Evolutionary conservation across 1,284 basidiomycete genomes (phyloP).

Genomic region (Testicularia cyperi): DNA sequence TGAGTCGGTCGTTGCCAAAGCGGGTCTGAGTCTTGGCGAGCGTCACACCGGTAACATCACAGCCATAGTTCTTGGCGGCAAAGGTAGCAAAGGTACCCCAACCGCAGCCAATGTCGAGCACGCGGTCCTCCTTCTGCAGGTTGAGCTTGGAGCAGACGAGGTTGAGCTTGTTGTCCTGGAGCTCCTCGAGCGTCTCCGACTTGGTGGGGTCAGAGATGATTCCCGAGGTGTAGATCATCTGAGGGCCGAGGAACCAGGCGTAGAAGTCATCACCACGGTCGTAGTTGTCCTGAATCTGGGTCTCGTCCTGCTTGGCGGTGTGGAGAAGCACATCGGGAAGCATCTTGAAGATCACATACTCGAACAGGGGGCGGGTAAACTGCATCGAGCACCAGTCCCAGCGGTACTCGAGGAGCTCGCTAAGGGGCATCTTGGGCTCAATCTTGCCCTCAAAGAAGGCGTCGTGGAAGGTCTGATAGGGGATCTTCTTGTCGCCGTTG

Average conservation of each 20-base stretch:
- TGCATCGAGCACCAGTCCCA: constrained; percentile 94
- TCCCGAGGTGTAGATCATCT: constrained; percentile 97
- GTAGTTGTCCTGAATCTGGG: constrained; percentile 94
- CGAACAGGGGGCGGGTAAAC: constrained; percentile 80
- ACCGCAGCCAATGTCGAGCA: constrained; percentile 94
- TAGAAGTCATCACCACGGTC: constrained; percentile 70
- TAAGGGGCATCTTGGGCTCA: constrained; percentile 91
- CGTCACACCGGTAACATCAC: constrained; percentile 93
- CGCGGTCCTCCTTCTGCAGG: constrained; percentile 76
- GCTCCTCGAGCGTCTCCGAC: constrained; percentile 85
- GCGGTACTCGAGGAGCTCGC: constrained; percentile 89
- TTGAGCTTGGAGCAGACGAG: constrained; percentile 93
- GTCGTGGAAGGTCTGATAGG: constrained; percentile 96
- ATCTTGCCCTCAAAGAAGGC: constrained; percentile 96
- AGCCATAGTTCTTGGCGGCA: constrained; percentile 94
- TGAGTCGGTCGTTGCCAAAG: constrained; percentile 87
- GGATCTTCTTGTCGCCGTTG: constrained; percentile 79
- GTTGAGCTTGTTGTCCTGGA: constrained; percentile 97
- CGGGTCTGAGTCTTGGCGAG: constrained; percentile 85
- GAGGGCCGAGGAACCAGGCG: constrained; percentile 85
- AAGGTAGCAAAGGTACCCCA: constrained; percentile 96
- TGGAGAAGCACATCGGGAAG: constrained; percentile 92
- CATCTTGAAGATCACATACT: constrained; percentile 85
- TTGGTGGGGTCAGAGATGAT: constrained; percentile 75
- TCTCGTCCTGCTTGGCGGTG: constrained; percentile 84